Percentiles rank a stretch among this genome's conserved stretches.
Conservation (phyloP, 139 green algal genomes). For the Micromonas commoda region DNA sequence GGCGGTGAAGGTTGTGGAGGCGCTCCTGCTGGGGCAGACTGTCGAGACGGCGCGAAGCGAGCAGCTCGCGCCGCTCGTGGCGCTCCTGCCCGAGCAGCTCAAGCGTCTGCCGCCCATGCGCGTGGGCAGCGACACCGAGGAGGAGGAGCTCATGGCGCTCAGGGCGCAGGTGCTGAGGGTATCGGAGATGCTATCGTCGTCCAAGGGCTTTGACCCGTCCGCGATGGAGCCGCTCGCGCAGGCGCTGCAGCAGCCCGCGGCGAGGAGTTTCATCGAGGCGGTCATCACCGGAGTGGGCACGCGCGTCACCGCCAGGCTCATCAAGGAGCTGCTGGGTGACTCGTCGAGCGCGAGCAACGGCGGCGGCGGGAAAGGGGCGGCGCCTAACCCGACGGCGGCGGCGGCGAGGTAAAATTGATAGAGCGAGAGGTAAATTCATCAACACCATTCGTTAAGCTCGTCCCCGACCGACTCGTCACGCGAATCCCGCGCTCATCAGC, state of each 20-base stretch:
- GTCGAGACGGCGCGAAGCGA: background rate
- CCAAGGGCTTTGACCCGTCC: constrained; percentile 16
- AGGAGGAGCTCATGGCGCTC: constrained; percentile 7
- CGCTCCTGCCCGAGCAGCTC: background rate
- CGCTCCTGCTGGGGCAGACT: background rate
- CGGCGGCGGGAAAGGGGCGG: too few relatives aligned
- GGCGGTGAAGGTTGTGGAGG: constrained; percentile 17
- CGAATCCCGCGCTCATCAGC: background rate
- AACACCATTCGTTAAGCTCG: too few relatives aligned
- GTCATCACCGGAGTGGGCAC: background rate
- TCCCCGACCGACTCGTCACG: too few relatives aligned
- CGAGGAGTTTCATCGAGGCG: background rate
- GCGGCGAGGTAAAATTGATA: too few relatives aligned
- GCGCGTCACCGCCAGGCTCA: background rate
- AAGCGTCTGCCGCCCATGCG: background rate
- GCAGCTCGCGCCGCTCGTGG: background rate
- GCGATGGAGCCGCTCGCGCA: background rate
- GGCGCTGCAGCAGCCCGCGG: background rate
- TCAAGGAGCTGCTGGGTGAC: background rate
- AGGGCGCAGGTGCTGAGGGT: constrained; percentile 15
- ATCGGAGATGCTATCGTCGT: background rate
- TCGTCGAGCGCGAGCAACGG: background rate
- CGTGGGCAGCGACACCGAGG: background rate
- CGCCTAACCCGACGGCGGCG: too few relatives aligned
- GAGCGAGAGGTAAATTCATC: too few relatives aligned